Conservation (phyloP, 305 asterid genomes). For the Euphrasia arctica region DNA sequence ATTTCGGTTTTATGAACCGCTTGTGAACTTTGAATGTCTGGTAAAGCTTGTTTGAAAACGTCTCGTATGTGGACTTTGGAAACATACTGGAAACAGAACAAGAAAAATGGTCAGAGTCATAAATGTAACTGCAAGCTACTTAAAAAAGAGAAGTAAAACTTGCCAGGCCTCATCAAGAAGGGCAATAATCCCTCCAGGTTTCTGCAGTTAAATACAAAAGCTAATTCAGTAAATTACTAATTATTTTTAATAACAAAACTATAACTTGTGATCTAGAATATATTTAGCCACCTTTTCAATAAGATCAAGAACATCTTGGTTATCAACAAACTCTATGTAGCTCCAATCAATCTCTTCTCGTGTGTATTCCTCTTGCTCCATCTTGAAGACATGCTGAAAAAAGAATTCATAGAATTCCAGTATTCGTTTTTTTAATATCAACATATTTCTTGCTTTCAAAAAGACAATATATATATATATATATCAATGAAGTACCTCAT, state of each 20-base stretch:
- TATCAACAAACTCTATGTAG: constrained; percentile 92
- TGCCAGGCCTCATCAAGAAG: constrained; percentile 99
- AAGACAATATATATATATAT: constrained; percentile 10
- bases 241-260: not conserved
- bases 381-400: constrained; percentile 88
- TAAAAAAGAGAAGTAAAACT: constrained; percentile 19
- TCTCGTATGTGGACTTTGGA: constrained; percentile 96
- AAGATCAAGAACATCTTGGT: constrained; percentile 91
- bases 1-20: constrained; percentile 90
- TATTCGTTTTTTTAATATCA: constrained; percentile 15
- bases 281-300: constrained; percentile 72
- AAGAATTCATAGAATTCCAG: constrained; percentile 25
- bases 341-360: constrained; percentile 95
- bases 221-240: constrained; percentile 11
- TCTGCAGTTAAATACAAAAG: constrained; percentile 40
- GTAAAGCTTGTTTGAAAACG: constrained; percentile 86
- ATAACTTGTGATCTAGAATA: not conserved
- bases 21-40: constrained; percentile 85
- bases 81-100: constrained; percentile 72
- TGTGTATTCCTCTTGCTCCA: constrained; percentile 96
- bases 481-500: constrained; percentile 54
- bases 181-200: constrained; percentile 95
- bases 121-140: constrained; percentile 1
- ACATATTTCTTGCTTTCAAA: constrained; percentile 22
- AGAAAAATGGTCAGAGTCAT: constrained; percentile 29